These are phyloP conservation scores for Coemansia sp. DNA, from an alignment of 192 early-diverging fungal genomes.

Conservation along the genomic window DNA sequence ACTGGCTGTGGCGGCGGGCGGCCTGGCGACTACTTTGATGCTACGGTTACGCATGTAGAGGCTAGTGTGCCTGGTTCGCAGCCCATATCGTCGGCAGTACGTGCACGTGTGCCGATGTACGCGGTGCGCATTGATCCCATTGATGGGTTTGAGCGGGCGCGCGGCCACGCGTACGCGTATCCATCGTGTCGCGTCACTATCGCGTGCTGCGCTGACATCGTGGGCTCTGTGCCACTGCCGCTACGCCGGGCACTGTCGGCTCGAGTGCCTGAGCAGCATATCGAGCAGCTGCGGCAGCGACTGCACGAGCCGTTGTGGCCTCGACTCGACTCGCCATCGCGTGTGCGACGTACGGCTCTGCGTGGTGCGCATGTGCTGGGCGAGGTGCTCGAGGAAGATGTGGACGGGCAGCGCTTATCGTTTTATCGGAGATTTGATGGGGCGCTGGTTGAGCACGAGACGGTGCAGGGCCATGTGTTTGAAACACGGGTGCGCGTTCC, in stretches of 20 bases:
- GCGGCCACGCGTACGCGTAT: conserved; percentile 10
- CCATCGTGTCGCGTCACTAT: conserved; percentile 41
- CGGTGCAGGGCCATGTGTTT: neutral
- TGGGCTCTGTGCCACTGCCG: conserved; percentile 38
- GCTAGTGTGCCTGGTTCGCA: conserved; percentile 49
- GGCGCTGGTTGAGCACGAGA: conserved; percentile 12
- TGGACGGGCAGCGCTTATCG: conserved; percentile 20
- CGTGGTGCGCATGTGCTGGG: conserved; percentile 5
- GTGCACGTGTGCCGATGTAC: conserved; percentile 28
- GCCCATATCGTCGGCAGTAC: conserved; percentile 27
- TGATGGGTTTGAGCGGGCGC: conserved; percentile 42
- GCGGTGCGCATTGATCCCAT: conserved; percentile 43
- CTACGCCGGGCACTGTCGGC: conserved; percentile 37
- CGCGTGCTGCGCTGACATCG: conserved; percentile 37
- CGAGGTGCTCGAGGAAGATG: conserved; percentile 13
- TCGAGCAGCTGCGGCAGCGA: conserved; percentile 14
- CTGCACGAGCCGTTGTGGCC: conserved; percentile 15
- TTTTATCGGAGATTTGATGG: conserved; percentile 25
- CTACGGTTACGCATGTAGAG: conserved; percentile 37
- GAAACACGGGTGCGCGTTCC: neutral
- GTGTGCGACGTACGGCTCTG: neutral
- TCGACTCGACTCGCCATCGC: conserved; percentile 18
- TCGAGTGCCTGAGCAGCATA: conserved; percentile 16
- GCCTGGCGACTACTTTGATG: conserved; percentile 29
- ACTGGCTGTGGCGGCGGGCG: neutral